These are phyloP conservation scores for Cerrena zonata DNA, from an alignment of 1,284 basidiomycete species.

Conservation along the genomic window DNA sequence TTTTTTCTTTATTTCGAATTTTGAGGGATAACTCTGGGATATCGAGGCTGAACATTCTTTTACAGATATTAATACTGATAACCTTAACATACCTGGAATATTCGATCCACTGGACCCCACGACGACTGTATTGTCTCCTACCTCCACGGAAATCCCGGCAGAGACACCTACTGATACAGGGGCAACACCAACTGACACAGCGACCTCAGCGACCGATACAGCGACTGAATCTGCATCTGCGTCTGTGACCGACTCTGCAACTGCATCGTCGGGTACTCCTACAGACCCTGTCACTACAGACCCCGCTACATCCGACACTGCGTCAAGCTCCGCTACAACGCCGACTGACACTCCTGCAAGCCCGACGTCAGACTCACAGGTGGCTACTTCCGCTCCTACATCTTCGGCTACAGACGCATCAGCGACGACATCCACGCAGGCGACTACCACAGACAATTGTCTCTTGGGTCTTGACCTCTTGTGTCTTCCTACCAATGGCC, in stretches of 20 bases:
- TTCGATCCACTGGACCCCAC: too few relatives aligned
- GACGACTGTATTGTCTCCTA: too few relatives aligned
- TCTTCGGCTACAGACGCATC: not conserved
- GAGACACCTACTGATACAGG: not conserved
- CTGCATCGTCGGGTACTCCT: conserved; percentile 11
- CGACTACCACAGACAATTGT: not conserved
- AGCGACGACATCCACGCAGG: not conserved
- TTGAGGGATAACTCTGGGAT: too few relatives aligned
- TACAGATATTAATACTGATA: too few relatives aligned
- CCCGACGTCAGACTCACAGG: not conserved
- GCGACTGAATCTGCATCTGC: not conserved
- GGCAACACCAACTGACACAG: not conserved
- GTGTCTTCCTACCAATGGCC: not conserved
- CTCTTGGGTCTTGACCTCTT: not conserved
- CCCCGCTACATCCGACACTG: too few relatives aligned
- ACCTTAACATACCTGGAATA: too few relatives aligned
- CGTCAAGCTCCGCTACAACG: conserved; percentile 3
- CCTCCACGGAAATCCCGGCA: not conserved
- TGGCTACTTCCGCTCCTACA: not conserved
- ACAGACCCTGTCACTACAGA: not conserved
- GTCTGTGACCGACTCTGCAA: not conserved
- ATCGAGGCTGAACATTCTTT: too few relatives aligned
- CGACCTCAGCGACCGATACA: not conserved
- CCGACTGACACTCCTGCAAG: conserved; percentile 7
- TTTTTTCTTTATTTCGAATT: too few relatives aligned